Evolutionary conservation across 140 eudicot species (phyloP).

Genomic region (Senecio squalidus): DNA sequence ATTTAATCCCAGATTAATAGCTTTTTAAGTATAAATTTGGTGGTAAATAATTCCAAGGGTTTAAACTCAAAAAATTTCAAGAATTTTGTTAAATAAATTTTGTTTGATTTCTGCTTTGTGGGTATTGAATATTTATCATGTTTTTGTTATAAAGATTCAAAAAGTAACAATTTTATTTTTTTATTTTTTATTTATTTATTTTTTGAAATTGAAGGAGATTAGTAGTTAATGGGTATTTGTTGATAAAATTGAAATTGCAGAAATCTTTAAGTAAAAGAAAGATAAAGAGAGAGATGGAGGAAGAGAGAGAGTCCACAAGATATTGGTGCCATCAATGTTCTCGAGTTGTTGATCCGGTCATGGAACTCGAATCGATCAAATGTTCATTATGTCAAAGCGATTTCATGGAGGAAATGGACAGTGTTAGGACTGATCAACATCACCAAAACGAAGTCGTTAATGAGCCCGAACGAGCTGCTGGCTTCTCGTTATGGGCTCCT

Average conservation of each 20-base stretch:
- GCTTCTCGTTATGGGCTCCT: slow-evolving; percentile 66
- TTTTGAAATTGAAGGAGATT: neutral
- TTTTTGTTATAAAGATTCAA: neutral
- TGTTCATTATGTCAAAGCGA: slow-evolving; percentile 42
- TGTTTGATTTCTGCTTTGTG: neutral
- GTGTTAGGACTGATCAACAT: slow-evolving; percentile 5
- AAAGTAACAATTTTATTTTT: neutral
- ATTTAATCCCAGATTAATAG: too few relatives aligned
- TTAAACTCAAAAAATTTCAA: too few relatives aligned
- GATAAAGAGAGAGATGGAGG: slow-evolving; percentile 28
- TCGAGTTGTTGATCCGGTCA: slow-evolving; percentile 42
- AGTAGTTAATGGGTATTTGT: slow-evolving; percentile 1
- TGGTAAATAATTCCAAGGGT: too few relatives aligned
- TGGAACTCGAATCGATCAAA: slow-evolving; percentile 46
- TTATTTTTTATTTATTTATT: too few relatives aligned
- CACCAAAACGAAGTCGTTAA: neutral
- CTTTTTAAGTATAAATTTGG: neutral
- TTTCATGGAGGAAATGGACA: slow-evolving; percentile 32
- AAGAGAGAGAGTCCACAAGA: slow-evolving; percentile 31
- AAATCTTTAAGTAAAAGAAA: slow-evolving; percentile 14
- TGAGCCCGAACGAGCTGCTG: slow-evolving; percentile 38
- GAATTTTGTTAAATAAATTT: too few relatives aligned
- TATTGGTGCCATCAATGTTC: slow-evolving; percentile 65
- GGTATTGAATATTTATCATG: neutral
- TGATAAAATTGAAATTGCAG: slow-evolving; percentile 8